Conservation (phyloP, 1,284 basidiomycete genomes). For the Trichosporon sp. region DNA sequence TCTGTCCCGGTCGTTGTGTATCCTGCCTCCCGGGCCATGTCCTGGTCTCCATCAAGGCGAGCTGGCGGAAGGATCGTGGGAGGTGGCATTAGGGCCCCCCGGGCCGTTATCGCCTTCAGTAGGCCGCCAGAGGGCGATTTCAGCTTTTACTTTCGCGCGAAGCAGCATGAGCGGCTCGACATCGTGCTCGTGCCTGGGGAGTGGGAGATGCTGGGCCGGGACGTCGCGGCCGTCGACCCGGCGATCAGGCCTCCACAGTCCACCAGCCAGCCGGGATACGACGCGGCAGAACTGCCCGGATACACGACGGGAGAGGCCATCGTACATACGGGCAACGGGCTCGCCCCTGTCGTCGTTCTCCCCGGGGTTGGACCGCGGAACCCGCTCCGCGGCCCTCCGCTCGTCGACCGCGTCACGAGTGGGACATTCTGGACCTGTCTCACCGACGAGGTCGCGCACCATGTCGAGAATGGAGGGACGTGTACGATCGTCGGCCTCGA, state of each 20-base stretch:
- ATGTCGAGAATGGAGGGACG: background rate
- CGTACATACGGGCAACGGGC: too few species aligned
- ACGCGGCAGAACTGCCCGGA: background rate
- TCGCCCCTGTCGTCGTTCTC: too few species aligned
- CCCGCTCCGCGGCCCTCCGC: background rate
- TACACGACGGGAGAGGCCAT: background rate
- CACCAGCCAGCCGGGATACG: too few species aligned
- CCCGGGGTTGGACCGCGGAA: background rate
- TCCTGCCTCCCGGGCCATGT: background rate
- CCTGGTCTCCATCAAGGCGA: background rate
- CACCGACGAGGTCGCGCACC: slow-evolving; percentile 11
- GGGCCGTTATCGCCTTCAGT: background rate
- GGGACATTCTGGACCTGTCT: slow-evolving; percentile 11
- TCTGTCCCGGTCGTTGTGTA: background rate
- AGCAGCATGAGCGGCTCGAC: slow-evolving; percentile 1
- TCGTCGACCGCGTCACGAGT: background rate
- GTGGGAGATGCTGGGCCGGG: background rate
- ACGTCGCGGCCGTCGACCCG: background rate
- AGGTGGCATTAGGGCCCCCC: background rate
- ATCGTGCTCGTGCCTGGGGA: background rate
- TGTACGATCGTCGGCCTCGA: background rate
- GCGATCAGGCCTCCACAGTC: background rate
- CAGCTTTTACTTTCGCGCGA: slow-evolving; percentile 7
- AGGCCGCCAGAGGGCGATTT: slow-evolving; percentile 6
- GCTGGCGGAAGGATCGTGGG: background rate